Conservation (phyloP, 305 asterid species). For the Ruellia speciosa region DNA sequence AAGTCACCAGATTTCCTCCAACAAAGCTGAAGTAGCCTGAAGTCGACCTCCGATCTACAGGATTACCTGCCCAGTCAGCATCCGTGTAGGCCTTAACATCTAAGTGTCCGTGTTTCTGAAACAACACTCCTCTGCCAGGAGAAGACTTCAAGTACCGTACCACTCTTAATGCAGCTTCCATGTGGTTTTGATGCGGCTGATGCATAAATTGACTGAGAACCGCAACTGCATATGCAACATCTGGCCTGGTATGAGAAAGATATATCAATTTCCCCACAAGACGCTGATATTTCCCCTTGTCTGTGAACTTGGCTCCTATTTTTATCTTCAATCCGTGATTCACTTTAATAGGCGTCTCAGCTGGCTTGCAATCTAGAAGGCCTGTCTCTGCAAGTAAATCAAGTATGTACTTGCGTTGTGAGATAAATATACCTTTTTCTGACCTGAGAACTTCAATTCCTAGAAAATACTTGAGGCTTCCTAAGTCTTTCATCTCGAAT, state of each 20-base stretch:
- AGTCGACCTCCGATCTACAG: neutral
- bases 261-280: slow-evolving; percentile 3
- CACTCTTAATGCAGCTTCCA: neutral
- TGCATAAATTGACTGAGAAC: neutral
- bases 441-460: slow-evolving; percentile 6
- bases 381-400: neutral
- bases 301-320: neutral
- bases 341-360: neutral
- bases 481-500: slow-evolving; percentile 1
- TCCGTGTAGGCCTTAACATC: neutral
- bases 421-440: too few species aligned
- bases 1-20: neutral
- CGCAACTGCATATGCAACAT: neutral
- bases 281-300: neutral
- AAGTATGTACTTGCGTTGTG: neutral
- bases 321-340: neutral
- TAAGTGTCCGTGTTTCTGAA: neutral
- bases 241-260: slow-evolving; percentile 1
- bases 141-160: neutral
- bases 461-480: neutral
- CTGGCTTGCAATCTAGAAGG: neutral
- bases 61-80: neutral
- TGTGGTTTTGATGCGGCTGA: neutral
- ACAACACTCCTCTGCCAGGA: neutral
- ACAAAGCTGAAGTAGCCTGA: neutral